Percentiles rank a stretch among this genome's conserved stretches.
Evolutionary conservation across 805 yeast genomes (phyloP).

Genomic region (Myxozyma mucilagina): DNA sequence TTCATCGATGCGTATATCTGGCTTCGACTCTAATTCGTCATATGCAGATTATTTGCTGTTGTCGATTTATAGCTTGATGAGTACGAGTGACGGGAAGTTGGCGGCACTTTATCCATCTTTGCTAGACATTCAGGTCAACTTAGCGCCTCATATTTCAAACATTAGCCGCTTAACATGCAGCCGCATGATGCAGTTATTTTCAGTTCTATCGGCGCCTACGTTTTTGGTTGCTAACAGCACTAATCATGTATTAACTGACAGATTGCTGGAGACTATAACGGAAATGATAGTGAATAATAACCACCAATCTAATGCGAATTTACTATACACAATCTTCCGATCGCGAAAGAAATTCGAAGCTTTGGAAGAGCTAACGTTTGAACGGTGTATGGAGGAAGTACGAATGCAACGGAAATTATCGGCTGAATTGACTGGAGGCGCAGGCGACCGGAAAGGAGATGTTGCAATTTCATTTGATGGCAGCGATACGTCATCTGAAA

Average conservation of each 20-base stretch:
- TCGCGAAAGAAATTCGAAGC: slow-evolving; percentile 32
- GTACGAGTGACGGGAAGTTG: slow-evolving; percentile 29
- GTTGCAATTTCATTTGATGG: slow-evolving; percentile 16
- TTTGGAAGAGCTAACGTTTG: slow-evolving; percentile 16
- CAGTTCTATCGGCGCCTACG: slow-evolving; percentile 33
- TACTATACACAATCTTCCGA: slow-evolving; percentile 36
- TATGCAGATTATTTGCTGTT: slow-evolving; percentile 39
- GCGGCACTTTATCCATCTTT: slow-evolving; percentile 35
- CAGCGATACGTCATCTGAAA: not conserved
- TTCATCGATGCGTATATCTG: slow-evolving; percentile 33
- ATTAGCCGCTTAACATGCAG: slow-evolving; percentile 37
- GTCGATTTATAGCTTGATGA: slow-evolving; percentile 24
- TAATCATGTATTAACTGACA: slow-evolving; percentile 32
- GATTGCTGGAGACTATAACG: slow-evolving; percentile 32
- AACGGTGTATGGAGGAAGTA: slow-evolving; percentile 24
- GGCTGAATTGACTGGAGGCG: not conserved
- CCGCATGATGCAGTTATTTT: slow-evolving; percentile 35
- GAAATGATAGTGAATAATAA: slow-evolving; percentile 33
- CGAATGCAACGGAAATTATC: slow-evolving; percentile 14
- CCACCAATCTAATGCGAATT: slow-evolving; percentile 35
- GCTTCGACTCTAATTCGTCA: slow-evolving; percentile 23
- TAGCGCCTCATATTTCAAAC: slow-evolving; percentile 37
- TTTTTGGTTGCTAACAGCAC: slow-evolving; percentile 32
- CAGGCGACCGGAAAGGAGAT: slow-evolving; percentile 20
- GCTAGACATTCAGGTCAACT: slow-evolving; percentile 37